These are phyloP conservation scores for Alloteropsis semialata DNA, from an alignment of 176 grass and related monocot species.

Conservation along the genomic window DNA sequence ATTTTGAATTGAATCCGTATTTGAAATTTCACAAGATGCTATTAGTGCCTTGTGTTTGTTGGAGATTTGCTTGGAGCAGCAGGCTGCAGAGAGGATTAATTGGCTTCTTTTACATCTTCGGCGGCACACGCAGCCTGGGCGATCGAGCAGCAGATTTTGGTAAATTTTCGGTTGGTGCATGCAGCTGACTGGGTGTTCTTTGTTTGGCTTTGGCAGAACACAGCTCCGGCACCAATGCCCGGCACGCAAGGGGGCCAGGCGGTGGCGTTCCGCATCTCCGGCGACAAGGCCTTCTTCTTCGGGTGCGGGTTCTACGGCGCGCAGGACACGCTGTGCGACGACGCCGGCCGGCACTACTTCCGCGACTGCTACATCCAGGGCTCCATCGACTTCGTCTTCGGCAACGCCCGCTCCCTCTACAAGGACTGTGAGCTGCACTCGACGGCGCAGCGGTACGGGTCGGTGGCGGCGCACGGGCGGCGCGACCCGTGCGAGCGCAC, in stretches of 20 bases:
- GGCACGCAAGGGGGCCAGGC: constrained; percentile 91
- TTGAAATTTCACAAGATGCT: too few relatives aligned
- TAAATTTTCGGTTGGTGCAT: neutral
- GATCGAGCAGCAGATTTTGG: neutral
- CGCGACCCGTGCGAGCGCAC: constrained; percentile 77
- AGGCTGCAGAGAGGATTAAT: neutral
- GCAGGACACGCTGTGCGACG: constrained; percentile 97
- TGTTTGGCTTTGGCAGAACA: constrained; percentile 53
- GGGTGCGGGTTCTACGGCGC: constrained; percentile 97
- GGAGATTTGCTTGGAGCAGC: constrained; percentile 16
- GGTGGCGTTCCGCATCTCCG: constrained; percentile 89
- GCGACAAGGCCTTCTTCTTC: constrained; percentile 93
- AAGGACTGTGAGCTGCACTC: constrained; percentile 91
- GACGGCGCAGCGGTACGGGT: constrained; percentile 63
- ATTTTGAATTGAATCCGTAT: constrained; percentile 35
- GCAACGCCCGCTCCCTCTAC: constrained; percentile 93
- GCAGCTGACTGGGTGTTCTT: neutral
- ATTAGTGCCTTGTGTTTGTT: neutral
- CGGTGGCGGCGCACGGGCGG: constrained; percentile 78
- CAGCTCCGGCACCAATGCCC: constrained; percentile 80
- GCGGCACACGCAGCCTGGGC: neutral
- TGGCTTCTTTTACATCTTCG: constrained; percentile 7
- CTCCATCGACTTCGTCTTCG: constrained; percentile 99
- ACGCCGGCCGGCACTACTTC: constrained; percentile 92
- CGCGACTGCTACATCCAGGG: constrained; percentile 91